A percentile compares a stretch with the other conserved stretches of the same genome.
phyloP scores from a whole-genome alignment of 306 rosid genomes.

The Luffa acutangula region DNA sequence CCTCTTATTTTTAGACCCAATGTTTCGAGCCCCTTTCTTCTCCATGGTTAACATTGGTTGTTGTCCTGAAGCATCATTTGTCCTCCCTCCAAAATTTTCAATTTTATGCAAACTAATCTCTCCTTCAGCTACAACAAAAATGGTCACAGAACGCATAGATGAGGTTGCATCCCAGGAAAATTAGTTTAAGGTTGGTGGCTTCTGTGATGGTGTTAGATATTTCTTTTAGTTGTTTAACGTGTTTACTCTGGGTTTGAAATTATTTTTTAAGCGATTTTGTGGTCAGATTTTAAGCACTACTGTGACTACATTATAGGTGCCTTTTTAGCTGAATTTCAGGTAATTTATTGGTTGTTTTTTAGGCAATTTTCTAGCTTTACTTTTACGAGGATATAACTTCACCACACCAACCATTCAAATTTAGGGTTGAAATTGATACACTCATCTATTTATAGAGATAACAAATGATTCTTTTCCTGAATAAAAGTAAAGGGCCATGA shows the following conservation, averaged over 20 bases:
- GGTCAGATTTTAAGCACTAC: background rate
- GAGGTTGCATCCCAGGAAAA: slow-evolving; percentile 23
- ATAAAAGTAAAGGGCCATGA: slow-evolving; percentile 18
- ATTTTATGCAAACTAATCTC: slow-evolving; percentile 31
- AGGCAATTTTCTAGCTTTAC: background rate
- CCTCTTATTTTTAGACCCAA: slow-evolving; percentile 84
- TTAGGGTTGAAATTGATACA: background rate
- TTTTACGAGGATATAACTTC: background rate
- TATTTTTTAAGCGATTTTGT: background rate
- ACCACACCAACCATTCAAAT: background rate
- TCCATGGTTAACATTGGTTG: slow-evolving; percentile 36
- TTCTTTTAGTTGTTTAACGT: background rate
- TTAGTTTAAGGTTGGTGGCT: background rate
- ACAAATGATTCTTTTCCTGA: background rate
- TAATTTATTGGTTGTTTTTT: background rate
- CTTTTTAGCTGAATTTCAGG: background rate
- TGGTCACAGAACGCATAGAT: slow-evolving; percentile 21
- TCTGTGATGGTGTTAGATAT: background rate
- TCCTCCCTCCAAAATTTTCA: slow-evolving; percentile 34
- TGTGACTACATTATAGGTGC: background rate
- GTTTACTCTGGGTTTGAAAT: background rate
- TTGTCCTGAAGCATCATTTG: slow-evolving; percentile 33
- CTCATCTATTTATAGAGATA: background rate
- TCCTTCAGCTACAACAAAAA: slow-evolving; percentile 32
- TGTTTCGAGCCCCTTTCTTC: slow-evolving; percentile 78